phyloP scores from a whole-genome alignment of 306 rosid species.

The Lagenaria siceraria region DNA sequence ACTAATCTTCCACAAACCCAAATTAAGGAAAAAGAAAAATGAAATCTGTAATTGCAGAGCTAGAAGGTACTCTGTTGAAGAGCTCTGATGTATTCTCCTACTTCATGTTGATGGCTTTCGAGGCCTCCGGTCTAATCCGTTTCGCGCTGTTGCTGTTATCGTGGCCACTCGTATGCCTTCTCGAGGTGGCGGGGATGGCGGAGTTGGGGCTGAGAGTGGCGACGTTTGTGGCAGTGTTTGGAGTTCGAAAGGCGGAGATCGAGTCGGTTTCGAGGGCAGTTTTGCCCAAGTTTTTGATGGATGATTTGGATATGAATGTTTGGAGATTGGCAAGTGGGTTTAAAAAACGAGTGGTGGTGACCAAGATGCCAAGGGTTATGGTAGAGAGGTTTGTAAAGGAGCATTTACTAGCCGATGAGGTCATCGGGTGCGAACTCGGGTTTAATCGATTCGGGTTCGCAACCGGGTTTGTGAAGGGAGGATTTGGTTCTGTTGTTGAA shows the following conservation, averaged over 20 bases:
- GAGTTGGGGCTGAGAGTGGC: conserved; percentile 33
- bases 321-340: conserved; percentile 45
- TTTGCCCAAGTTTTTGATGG: conserved; percentile 74
- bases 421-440: conserved; percentile 43
- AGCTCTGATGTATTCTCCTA: conserved; percentile 50
- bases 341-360: conserved; percentile 41
- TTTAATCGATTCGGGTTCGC: conserved; percentile 52
- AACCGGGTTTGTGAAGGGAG: conserved; percentile 40
- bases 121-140: conserved; percentile 70
- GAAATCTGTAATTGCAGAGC: conserved; percentile 59
- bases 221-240: conserved; percentile 48
- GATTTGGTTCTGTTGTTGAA: not conserved
- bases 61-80: conserved; percentile 76
- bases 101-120: conserved; percentile 81
- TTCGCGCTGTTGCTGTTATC: conserved; percentile 36
- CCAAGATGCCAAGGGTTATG: conserved; percentile 57
- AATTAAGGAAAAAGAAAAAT: not conserved
- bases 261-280: conserved; percentile 74
- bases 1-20: not conserved
- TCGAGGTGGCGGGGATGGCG: conserved; percentile 23
- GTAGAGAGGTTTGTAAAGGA: conserved; percentile 75
- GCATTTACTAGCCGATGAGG: conserved; percentile 63
- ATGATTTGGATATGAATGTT: conserved; percentile 48
- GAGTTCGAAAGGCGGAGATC: conserved; percentile 40
- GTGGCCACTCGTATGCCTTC: conserved; percentile 49